Conservation (phyloP, 1,284 basidiomycete species). For the Austroboletus niveus region DNA sequence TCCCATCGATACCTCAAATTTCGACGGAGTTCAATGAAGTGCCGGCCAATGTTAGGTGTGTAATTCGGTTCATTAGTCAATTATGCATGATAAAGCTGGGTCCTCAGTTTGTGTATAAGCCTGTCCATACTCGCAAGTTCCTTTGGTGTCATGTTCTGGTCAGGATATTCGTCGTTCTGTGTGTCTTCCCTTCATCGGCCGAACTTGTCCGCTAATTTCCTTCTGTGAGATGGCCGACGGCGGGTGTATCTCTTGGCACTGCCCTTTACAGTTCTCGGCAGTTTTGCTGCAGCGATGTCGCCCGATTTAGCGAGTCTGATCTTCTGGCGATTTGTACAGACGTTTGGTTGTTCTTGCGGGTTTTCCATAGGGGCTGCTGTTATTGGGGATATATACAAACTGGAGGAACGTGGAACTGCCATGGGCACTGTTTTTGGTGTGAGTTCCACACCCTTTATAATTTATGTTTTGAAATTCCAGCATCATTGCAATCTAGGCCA, state of each 20-base stretch:
- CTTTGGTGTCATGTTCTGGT: constrained; percentile 29
- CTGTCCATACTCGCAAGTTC: constrained; percentile 24
- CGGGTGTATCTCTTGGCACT: constrained; percentile 43
- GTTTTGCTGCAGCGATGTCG: constrained; percentile 41
- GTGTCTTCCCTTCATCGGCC: neutral
- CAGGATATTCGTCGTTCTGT: constrained; percentile 30
- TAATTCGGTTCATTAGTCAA: neutral
- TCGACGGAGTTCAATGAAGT: constrained; percentile 40
- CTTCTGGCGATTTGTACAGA: constrained; percentile 48
- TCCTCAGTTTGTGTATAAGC: constrained; percentile 26
- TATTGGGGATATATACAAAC: constrained; percentile 48
- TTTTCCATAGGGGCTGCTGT: constrained; percentile 46
- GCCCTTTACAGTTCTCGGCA: constrained; percentile 45
- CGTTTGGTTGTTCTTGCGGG: constrained; percentile 40
- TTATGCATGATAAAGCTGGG: neutral
- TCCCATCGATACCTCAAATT: constrained; percentile 48
- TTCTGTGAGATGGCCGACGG: constrained; percentile 39
- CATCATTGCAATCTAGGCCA: constrained; percentile 30
- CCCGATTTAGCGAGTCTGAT: constrained; percentile 38
- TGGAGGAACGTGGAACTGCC: constrained; percentile 46
- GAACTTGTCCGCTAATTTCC: neutral
- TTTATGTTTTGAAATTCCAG: neutral
- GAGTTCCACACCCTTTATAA: constrained; percentile 9
- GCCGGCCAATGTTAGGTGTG: constrained; percentile 33
- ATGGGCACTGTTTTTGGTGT: constrained; percentile 48